Percentiles rank a stretch among this genome's conserved stretches.
Evolutionary conservation across 306 rosid genomes (phyloP).

Genomic region (Cucumis hystrix): DNA sequence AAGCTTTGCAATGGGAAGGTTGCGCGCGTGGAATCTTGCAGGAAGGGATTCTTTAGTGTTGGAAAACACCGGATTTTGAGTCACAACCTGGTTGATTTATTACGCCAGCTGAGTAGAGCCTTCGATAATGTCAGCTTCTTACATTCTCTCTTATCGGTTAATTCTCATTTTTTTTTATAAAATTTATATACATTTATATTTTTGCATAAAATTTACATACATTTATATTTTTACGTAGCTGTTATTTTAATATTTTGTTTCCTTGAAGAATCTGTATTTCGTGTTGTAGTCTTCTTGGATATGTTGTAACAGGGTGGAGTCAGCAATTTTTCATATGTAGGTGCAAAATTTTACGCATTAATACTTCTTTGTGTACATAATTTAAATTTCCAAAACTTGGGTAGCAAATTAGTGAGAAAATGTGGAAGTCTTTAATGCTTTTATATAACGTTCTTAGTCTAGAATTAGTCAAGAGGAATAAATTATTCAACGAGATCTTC

Average conservation of each 20-base stretch:
- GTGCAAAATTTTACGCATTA: background rate
- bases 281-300: background rate
- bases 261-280: background rate
- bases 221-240: background rate
- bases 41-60: constrained; percentile 68
- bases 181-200: background rate
- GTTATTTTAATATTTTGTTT: no score
- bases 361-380: no score
- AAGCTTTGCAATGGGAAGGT: constrained; percentile 88
- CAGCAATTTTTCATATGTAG: background rate
- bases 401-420: background rate
- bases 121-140: constrained; percentile 56
- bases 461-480: background rate
- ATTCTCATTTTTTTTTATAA: background rate
- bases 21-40: constrained; percentile 78
- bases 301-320: background rate
- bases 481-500: background rate
- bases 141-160: background rate
- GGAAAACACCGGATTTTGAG: constrained; percentile 74
- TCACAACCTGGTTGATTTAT: constrained; percentile 79
- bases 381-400: background rate
- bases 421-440: background rate
- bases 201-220: background rate
- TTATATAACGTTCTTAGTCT: background rate
- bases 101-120: constrained; percentile 90